These are phyloP conservation scores for Dichotomocladium elegans DNA, from an alignment of 371 early-diverging fungal genomes.

Conservation along the genomic window DNA sequence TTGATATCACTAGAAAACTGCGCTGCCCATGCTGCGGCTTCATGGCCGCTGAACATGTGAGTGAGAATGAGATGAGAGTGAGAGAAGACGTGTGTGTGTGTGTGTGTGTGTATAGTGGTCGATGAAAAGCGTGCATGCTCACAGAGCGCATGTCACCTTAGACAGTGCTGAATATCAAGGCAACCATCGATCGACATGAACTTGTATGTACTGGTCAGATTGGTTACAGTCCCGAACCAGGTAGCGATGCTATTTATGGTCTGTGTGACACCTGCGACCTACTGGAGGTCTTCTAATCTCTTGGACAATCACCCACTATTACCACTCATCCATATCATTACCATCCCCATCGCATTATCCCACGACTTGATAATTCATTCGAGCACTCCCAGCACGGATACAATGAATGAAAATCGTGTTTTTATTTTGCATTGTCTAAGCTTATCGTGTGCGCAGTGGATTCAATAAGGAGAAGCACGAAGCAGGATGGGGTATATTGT, in stretches of 20 bases:
- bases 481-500: too few relatives aligned
- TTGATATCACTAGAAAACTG: not conserved
- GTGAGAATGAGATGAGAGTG: not conserved
- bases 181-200: not conserved
- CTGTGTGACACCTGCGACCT: constrained; percentile 10
- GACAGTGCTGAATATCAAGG: constrained; percentile 1
- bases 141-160: not conserved
- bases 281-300: constrained; percentile 6
- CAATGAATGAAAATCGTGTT: too few relatives aligned
- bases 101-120: too few relatives aligned
- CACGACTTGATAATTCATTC: too few relatives aligned
- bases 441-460: too few relatives aligned
- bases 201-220: constrained; percentile 5
- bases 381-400: too few relatives aligned
- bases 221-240: constrained; percentile 8
- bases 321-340: too few relatives aligned
- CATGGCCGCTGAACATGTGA: constrained; percentile 6
- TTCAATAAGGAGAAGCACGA: too few relatives aligned
- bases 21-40: constrained; percentile 4
- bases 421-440: too few relatives aligned
- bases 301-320: too few relatives aligned
- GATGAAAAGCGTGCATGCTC: not conserved
- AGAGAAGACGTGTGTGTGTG: not conserved
- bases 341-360: too few relatives aligned
- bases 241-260: constrained; percentile 8